Percentiles rank a stretch among this genome's conserved stretches.
phyloP scores from a whole-genome alignment of 345 rosid genomes.

The Populus davidiana region DNA sequence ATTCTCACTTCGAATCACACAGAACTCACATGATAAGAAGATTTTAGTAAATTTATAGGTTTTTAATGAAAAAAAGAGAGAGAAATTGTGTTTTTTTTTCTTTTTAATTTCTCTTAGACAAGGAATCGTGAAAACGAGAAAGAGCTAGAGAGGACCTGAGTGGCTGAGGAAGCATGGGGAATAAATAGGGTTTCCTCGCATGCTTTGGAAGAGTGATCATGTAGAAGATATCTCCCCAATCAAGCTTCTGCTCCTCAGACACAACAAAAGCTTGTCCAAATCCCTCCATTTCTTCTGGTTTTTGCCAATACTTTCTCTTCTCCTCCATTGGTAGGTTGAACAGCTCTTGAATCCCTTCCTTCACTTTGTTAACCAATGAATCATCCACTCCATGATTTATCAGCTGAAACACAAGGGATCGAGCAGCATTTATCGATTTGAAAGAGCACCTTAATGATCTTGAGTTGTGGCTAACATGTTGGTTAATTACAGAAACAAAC shows the following conservation, averaged over 20 bases:
- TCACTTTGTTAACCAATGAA: slow-evolving; percentile 12
- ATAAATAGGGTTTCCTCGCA: slow-evolving; percentile 10
- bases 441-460: too few species aligned
- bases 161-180: slow-evolving; percentile 9
- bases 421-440: neutral
- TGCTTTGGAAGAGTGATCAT: slow-evolving; percentile 10
- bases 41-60: too few species aligned
- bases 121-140: neutral
- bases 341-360: slow-evolving; percentile 8
- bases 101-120: too few species aligned
- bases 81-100: too few species aligned
- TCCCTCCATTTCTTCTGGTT: slow-evolving; percentile 11
- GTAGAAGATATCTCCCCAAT: slow-evolving; percentile 22
- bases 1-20: too few species aligned
- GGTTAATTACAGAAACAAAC: neutral
- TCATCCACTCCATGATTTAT: slow-evolving; percentile 18
- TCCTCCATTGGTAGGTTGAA: slow-evolving; percentile 15
- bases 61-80: too few species aligned
- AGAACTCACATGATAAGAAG: too few species aligned
- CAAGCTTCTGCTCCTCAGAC: slow-evolving; percentile 14
- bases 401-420: slow-evolving; percentile 4
- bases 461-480: too few species aligned
- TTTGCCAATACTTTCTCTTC: slow-evolving; percentile 17
- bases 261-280: slow-evolving; percentile 14
- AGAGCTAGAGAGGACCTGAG: neutral